Evolutionary conservation across 495 filamentous ascomycete genomes (phyloP), one percentile per base, ranked within the genome.

Genomic region (Lophiostoma macrostomum): DNA sequence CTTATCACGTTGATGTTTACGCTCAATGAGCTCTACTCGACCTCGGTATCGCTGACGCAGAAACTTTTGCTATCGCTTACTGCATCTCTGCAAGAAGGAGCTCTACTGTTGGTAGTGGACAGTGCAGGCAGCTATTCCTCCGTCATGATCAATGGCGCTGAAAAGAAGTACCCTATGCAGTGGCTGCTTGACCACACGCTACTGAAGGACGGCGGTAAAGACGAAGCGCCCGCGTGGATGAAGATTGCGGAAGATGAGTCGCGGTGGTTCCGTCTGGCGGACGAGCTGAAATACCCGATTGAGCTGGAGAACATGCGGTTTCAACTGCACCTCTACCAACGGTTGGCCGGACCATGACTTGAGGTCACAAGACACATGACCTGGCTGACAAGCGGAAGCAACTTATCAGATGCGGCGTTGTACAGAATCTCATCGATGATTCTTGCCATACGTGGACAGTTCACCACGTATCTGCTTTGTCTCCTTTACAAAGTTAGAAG

Each of bases 111-210:
- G 0, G 88, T 98, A 3, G 81, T 95, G 13, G 93, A 98, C 70
- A 95, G 90, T 54, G 88, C 93, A 0, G 93, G 93, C 0, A 88
- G 82, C 64, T 98, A 97, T 69, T 91, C 90, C 0, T 88, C 85
- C 31, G 74, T 95, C 12, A 76, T 75, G 2, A 60, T 96, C 0
- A 68, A 71, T 35, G 68, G 65, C 4, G 40, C 76, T 38, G 77
- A 81, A 54, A 88, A 86, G 54, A 80, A 75, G 32, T 98, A 96
- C 68, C 90, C 90, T 0, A 97, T 97, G 90, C 82, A 85, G 58
- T 96, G 90, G 81, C 74, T 98, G 13, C 71, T 98, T 8, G 90
- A 97, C 64, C 82, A 90, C 67, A 85, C 88, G 2, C 62, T 98
- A 12, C 70, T 93, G 19, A 39, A 39, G 43, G 20, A 20, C 44